Conservation (phyloP, 2,329 filamentous ascomycete genomes). For the Tympanopsis confertula region DNA sequence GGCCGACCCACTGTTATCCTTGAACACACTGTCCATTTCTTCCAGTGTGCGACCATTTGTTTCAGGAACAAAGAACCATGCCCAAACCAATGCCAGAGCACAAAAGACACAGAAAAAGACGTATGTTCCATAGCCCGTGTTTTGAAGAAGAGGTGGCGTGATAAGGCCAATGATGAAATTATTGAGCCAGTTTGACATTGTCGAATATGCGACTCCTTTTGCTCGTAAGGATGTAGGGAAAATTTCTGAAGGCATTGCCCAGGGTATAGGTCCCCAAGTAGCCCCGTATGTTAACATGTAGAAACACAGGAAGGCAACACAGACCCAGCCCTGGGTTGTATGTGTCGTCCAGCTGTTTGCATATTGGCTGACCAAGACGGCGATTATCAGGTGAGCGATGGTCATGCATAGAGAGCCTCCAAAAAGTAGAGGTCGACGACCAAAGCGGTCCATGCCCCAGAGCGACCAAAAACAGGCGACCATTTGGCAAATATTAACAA, state of each 20-base stretch:
- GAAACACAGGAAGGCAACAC: constrained; percentile 39
- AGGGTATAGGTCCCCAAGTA: constrained; percentile 40
- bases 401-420: constrained; percentile 30
- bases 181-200: constrained; percentile 47
- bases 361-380: constrained; percentile 39
- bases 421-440: constrained; percentile 31
- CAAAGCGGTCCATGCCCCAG: constrained; percentile 33
- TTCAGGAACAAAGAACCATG: constrained; percentile 28
- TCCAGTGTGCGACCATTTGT: constrained; percentile 36
- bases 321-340: constrained; percentile 36
- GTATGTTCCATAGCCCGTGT: constrained; percentile 36
- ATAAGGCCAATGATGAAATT: constrained; percentile 52
- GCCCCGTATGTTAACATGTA: constrained; percentile 50
- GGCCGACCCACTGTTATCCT: constrained; percentile 5
- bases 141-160: constrained; percentile 45
- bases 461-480: constrained; percentile 31
- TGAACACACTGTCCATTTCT: constrained; percentile 18
- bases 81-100: constrained; percentile 33
- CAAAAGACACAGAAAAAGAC: constrained; percentile 48
- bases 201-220: constrained; percentile 50
- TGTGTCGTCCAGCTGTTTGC: constrained; percentile 36
- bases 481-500: constrained; percentile 31
- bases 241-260: constrained; percentile 40
- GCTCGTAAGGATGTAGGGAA: constrained; percentile 49
- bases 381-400: constrained; percentile 34